Evolutionary conservation across 2,329 filamentous ascomycete species (phyloP), one percentile per base, ranked within the genome.

Genomic region (Zelopaecilomyces penicillatus): DNA sequence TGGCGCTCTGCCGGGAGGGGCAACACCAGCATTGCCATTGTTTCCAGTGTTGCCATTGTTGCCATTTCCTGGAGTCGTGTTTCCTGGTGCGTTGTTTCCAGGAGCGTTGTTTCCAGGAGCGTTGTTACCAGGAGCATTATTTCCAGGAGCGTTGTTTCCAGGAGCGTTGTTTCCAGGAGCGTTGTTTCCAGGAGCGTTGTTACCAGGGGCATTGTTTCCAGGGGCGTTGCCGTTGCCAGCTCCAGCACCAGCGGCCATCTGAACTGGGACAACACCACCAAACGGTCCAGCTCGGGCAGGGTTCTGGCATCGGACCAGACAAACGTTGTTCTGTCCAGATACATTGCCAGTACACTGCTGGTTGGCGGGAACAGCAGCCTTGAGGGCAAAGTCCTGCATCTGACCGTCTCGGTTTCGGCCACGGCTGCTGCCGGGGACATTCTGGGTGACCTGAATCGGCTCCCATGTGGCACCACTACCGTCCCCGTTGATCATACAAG

Each of bases 301-400:
- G 61, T 83, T 83, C 65, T 78, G 64, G 65, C 78, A 82, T 28
- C 76, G 71, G 41, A 83, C 76, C 53, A 83, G 72, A 65, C 80
- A 83, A 53, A 81, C 70, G 52, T 77, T 77, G 32, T 66, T 58
- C 62, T 78, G 69, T 34, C 77, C 79, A 9, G 75, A 78, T 5
- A 78, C 74, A 31, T 68, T 76, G 39, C 80, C 80, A 10, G 75
- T 80, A 64, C 80, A 83, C 38, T 64, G 55, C 64, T 76, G 73
- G 48, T 65, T 62, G 34, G 70, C 71, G 0, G 78, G 74, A 49
- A 83, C 73, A n/a, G 67, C 66, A 10, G 72, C 78, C n/a, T 63
- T 69, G n/a, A 82, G 67, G n/a, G 76, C 71, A 54, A 68, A 66
- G 52, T 73, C 70, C 19, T 64, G 64, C 30, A 54, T 50, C 39